phyloP scores from a whole-genome alignment of 1,139 yeast species.

The Kurtzmaniella natalensis region DNA sequence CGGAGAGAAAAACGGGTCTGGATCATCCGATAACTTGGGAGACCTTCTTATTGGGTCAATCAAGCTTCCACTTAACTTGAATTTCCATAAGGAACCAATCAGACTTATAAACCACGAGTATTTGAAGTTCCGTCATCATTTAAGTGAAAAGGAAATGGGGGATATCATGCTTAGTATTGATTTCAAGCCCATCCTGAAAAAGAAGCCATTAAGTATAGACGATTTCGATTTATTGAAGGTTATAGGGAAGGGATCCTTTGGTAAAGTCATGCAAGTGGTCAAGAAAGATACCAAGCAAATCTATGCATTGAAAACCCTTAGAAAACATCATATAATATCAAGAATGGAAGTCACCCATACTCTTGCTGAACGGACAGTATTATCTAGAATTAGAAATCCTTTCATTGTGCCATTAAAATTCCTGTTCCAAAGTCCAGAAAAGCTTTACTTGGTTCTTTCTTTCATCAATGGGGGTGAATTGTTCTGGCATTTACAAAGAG shows the following conservation, averaged over 20 bases:
- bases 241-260: constrained; percentile 96
- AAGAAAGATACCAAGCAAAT: constrained; percentile 92
- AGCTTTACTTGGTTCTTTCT: constrained; percentile 81
- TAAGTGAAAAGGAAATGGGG: constrained; percentile 33
- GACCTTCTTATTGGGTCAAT: constrained; percentile 42
- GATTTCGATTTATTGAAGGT: constrained; percentile 92
- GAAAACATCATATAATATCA: constrained; percentile 91
- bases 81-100: constrained; percentile 32
- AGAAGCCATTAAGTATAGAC: constrained; percentile 74
- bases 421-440: constrained; percentile 94
- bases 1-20: background rate
- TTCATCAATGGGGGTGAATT: constrained; percentile 97
- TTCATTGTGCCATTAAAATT: constrained; percentile 96
- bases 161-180: constrained; percentile 67
- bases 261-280: constrained; percentile 97
- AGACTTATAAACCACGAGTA: constrained; percentile 45
- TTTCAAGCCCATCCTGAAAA: constrained; percentile 64
- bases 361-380: constrained; percentile 88
- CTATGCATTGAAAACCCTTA: constrained; percentile 87
- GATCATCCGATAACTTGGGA: constrained; percentile 22
- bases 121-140: constrained; percentile 38
- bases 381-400: constrained; percentile 92
- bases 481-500: constrained; percentile 89
- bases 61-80: constrained; percentile 39
- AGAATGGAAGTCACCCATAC: constrained; percentile 96